Base-by-base conservation (phyloP, 768 basidiomycete genomes). In the Leccinum arenicola region DNA sequence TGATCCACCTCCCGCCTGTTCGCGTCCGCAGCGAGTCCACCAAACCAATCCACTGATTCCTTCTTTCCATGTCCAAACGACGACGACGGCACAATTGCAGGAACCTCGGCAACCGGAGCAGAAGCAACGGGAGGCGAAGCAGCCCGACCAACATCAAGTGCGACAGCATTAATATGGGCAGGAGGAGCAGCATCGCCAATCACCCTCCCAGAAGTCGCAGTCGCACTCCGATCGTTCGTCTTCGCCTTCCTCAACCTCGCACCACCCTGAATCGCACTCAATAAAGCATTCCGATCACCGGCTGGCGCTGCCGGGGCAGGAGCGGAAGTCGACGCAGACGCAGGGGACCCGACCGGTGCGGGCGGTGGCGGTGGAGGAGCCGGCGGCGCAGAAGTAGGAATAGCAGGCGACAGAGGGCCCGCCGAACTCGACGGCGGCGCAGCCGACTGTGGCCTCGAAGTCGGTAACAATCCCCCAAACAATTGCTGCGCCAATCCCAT, bases 31-130 rank as follows among this genome's bases (percentile, higher is more conserved):
- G 95, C 94, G 12, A 96, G 79, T 33, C 88, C 89, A 53, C 86
- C 83, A 69, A 92, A 94, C 95, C 95, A 98, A 66, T 93, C 95
- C 4, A 96, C 88, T 7, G 87, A 89, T 72, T 94, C 89, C 59
- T 86, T 78, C 66, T 88, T 83, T 56, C 74, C 80, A 35, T 80
- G 74, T 38, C 69, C 62, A 38, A 63, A 57, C 35, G 65, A 72
- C 40, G 43, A 63, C 55, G 68, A 68, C 2, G 50, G 43, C 23
- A 64, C 60, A 21, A 38, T 59, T 45, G 29, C 65, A 12, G 66
- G 61, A 8, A 61, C 59, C 38, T 69, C 65, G 12, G 63, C 58
- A 29, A 70, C 61, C 9, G 66, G 60, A 31, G 71, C 60, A 36
- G 69, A 6, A 8, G 56, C 19, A 47, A 31, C 31, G 25, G 55